Conservation (phyloP, 2,329 filamentous ascomycete species). For the Aspergillus melleus region DNA sequence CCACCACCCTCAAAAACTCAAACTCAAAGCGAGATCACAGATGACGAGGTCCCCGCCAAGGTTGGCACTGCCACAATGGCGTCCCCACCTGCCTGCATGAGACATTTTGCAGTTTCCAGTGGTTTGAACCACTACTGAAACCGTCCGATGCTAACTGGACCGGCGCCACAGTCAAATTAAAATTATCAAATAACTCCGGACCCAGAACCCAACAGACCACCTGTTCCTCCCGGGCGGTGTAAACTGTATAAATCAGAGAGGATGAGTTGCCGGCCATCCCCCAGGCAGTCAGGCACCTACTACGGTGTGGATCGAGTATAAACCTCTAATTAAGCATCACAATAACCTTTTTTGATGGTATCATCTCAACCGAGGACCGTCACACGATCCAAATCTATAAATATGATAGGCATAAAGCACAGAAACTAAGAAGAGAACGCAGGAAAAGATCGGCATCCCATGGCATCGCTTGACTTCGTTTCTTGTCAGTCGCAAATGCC, state of each 20-base stretch:
- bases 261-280: too few relatives aligned
- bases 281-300: not conserved
- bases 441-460: not conserved
- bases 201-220: too few relatives aligned
- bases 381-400: not conserved
- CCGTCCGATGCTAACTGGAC: too few relatives aligned
- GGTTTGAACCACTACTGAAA: too few relatives aligned
- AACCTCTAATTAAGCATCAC: not conserved
- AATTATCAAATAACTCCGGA: too few relatives aligned
- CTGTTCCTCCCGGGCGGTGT: too few relatives aligned
- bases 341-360: not conserved
- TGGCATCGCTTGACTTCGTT: not conserved
- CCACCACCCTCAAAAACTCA: not conserved
- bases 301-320: not conserved
- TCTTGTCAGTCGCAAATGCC: conserved; percentile 2
- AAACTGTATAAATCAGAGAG: too few relatives aligned
- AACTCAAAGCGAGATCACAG: not conserved
- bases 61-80: conserved; percentile 6
- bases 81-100: not conserved
- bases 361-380: not conserved
- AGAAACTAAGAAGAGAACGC: not conserved
- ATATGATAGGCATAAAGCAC: not conserved
- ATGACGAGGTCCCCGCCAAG: not conserved
- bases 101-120: not conserved
- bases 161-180: too few relatives aligned